Percentiles rank a stretch among this genome's conserved stretches.
Conservation (phyloP, 2,329 filamentous ascomycete species). For the Triangularia setosa region DNA sequence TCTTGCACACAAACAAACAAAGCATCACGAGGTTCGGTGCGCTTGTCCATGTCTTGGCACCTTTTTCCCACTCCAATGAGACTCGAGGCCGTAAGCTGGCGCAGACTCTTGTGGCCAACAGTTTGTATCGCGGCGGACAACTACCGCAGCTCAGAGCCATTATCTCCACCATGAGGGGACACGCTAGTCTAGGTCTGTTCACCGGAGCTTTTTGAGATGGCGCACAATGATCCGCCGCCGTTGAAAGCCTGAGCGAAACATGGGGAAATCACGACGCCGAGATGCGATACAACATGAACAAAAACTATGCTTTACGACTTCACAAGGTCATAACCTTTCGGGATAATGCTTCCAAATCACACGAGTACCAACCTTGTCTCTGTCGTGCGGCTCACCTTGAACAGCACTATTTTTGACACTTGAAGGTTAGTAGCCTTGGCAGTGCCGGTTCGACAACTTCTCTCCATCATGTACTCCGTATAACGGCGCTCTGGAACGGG, state of each 20-base stretch:
- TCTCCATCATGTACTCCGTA: not conserved
- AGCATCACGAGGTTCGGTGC: not conserved
- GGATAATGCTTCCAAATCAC: not conserved
- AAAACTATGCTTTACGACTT: not conserved
- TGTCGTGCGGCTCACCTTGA: not conserved
- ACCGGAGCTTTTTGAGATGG: not conserved
- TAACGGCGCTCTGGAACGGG: not conserved
- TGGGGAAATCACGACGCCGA: not conserved
- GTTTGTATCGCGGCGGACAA: too few relatives aligned
- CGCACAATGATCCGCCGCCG: not conserved
- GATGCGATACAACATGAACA: not conserved
- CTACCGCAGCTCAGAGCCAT: not conserved
- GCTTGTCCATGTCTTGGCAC: not conserved
- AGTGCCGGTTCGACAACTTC: not conserved
- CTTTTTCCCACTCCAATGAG: not conserved
- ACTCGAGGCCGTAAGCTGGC: not conserved
- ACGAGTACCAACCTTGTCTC: not conserved
- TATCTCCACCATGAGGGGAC: not conserved
- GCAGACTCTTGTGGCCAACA: not conserved
- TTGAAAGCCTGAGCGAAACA: not conserved
- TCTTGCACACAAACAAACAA: slow-evolving; percentile 6
- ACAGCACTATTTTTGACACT: not conserved
- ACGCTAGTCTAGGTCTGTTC: not conserved
- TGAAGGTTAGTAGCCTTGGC: not conserved
- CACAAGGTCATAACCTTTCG: not conserved